A percentile compares a stretch with the other conserved stretches of the same genome.
These are phyloP conservation scores for Colletotrichum higginsianum DNA, from an alignment of 2,329 filamentous ascomycete species.

Conservation along the genomic window DNA sequence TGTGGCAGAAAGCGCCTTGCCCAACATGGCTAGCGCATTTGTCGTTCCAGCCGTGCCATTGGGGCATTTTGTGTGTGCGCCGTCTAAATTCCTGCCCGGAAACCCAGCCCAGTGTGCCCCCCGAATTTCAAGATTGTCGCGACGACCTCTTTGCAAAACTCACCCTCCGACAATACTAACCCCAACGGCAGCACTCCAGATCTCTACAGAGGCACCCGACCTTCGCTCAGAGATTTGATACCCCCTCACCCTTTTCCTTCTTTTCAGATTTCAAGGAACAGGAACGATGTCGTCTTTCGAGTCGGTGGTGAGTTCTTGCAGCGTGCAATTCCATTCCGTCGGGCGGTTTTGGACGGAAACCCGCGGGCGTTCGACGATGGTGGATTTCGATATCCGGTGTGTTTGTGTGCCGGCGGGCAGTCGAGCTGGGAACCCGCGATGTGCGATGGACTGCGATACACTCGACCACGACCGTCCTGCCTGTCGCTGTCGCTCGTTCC, in stretches of 20 bases:
- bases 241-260: slow-evolving; percentile 38
- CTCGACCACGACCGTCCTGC: not conserved
- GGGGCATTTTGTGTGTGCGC: slow-evolving; percentile 46
- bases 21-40: slow-evolving; percentile 51
- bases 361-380: slow-evolving; percentile 15
- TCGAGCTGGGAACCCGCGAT: not conserved
- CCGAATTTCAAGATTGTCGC: slow-evolving; percentile 43
- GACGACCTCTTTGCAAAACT: slow-evolving; percentile 42
- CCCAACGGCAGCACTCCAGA: slow-evolving; percentile 44
- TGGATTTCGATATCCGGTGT: slow-evolving; percentile 16
- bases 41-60: slow-evolving; percentile 17
- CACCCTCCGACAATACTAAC: slow-evolving; percentile 44
- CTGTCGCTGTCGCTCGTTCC: not conserved
- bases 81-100: slow-evolving; percentile 44
- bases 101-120: slow-evolving; percentile 17
- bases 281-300: slow-evolving; percentile 79
- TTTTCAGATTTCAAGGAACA: slow-evolving; percentile 48
- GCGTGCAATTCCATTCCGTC: slow-evolving; percentile 1
- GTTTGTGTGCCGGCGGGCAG: not conserved
- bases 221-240: slow-evolving; percentile 46
- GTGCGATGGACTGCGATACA: not conserved
- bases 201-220: slow-evolving; percentile 40
- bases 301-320: slow-evolving; percentile 73
- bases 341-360: not conserved
- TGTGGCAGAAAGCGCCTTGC: slow-evolving; percentile 50